A percentile compares a stretch with the other conserved stretches of the same genome.
Evolutionary conservation across 306 rosid species (phyloP).

Genomic region (Acacia crassicarpa): DNA sequence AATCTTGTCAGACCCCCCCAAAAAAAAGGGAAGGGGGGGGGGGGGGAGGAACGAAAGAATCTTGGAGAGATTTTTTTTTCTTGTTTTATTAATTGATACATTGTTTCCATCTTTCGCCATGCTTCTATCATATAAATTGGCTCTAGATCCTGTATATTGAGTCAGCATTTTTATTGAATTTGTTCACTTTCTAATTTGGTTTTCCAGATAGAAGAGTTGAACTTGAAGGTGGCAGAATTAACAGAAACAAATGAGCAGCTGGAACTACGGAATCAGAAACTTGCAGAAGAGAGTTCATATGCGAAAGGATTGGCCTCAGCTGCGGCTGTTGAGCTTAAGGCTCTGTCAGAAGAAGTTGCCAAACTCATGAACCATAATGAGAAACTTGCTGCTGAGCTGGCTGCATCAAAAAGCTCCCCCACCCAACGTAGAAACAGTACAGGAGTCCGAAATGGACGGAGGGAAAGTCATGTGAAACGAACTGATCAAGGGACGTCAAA

Average conservation of each 20-base stretch:
- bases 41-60: background rate
- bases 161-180: conserved; percentile 24
- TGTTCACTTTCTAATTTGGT: conserved; percentile 42
- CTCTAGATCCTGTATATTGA: background rate
- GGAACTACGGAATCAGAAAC: conserved; percentile 76
- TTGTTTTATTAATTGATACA: conserved; percentile 2
- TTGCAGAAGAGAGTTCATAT: conserved; percentile 93
- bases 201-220: conserved; percentile 70
- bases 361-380: conserved; percentile 93
- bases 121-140: background rate
- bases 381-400: conserved; percentile 69
- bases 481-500: conserved; percentile 63
- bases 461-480: conserved; percentile 58
- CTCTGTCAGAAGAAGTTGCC: conserved; percentile 93
- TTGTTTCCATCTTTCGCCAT: conserved; percentile 15
- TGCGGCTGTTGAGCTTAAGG: conserved; percentile 99
- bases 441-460: conserved; percentile 70
- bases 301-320: conserved; percentile 99
- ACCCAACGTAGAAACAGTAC: conserved; percentile 59
- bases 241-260: conserved; percentile 74
- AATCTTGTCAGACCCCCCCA: background rate
- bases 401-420: conserved; percentile 71
- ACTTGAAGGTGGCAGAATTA: conserved; percentile 59
- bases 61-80: background rate
- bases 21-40: background rate